phyloP scores from a whole-genome alignment of 495 filamentous ascomycete genomes.

The Daldinia grandis region DNA sequence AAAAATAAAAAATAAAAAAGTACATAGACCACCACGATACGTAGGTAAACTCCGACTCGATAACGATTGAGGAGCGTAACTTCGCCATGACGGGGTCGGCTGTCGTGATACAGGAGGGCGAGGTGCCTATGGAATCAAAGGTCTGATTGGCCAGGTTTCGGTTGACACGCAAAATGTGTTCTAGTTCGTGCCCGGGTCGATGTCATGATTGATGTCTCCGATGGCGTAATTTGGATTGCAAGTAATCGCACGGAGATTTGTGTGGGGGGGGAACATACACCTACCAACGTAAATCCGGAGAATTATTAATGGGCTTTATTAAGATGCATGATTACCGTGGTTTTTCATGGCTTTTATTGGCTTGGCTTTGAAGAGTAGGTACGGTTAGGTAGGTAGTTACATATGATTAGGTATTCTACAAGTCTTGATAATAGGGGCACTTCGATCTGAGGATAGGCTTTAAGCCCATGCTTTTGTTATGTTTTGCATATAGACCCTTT shows the following conservation, averaged over 20 bases:
- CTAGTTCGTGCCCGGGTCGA: slow-evolving; percentile 17
- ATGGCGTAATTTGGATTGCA: slow-evolving; percentile 70
- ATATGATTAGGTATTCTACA: no score
- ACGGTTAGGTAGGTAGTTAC: no score
- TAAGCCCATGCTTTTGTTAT: not conserved
- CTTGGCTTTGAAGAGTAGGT: no score
- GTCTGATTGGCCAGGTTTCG: slow-evolving; percentile 26
- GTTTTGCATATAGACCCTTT: not conserved
- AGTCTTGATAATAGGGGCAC: not conserved
- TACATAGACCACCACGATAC: slow-evolving; percentile 2
- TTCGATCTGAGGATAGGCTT: not conserved
- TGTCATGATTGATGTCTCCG: slow-evolving; percentile 62
- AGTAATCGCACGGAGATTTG: slow-evolving; percentile 2
- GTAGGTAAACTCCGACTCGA: slow-evolving; percentile 25
- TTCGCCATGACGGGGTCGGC: slow-evolving; percentile 37
- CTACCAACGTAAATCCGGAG: not conserved
- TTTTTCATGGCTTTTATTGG: not conserved
- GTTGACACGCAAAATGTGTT: not conserved
- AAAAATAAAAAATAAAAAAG: no score
- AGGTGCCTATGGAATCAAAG: not conserved
- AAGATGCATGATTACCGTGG: not conserved
- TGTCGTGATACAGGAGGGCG: slow-evolving; percentile 28
- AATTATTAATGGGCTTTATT: no score
- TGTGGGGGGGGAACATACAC: slow-evolving; percentile 16
- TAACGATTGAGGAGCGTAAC: slow-evolving; percentile 17